phyloP scores from a whole-genome alignment of 2,329 filamentous ascomycete genomes.

The Didymella glomerata region DNA sequence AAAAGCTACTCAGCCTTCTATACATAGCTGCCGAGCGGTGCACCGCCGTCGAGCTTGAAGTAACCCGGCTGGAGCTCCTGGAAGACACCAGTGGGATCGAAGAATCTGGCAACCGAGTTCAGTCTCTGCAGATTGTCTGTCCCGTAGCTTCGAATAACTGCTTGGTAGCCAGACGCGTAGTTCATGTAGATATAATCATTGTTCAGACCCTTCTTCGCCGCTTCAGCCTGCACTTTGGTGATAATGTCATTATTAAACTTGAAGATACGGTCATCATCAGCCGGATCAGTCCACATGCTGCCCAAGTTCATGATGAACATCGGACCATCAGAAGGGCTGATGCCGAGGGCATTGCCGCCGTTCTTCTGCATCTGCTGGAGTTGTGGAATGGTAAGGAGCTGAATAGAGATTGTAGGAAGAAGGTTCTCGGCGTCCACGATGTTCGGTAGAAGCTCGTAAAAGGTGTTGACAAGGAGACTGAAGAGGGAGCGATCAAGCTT shows the following conservation, averaged over 20 bases:
- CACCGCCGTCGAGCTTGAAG: conserved; percentile 35
- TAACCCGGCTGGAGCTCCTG: conserved; percentile 33
- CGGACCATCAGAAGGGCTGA: conserved; percentile 32
- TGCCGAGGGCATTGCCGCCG: conserved; percentile 45
- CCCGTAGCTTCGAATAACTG: conserved; percentile 55
- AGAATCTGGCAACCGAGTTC: conserved; percentile 4
- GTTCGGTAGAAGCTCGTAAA: conserved; percentile 34
- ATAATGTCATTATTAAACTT: conserved; percentile 33
- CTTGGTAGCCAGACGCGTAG: conserved; percentile 56
- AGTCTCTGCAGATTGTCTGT: conserved; percentile 40
- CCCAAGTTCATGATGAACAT: conserved; percentile 34
- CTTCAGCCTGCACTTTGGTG: conserved; percentile 22
- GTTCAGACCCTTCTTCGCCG: conserved; percentile 21
- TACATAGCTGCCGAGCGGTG: conserved; percentile 24
- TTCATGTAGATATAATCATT: conserved; percentile 56
- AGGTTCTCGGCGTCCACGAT: conserved; percentile 29
- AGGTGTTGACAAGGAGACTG: conserved; percentile 29
- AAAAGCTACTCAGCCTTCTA: background rate
- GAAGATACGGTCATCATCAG: conserved; percentile 24
- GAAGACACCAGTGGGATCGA: conserved; percentile 32
- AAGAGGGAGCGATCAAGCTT: conserved; percentile 33
- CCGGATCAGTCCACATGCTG: background rate
- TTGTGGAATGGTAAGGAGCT: conserved; percentile 37
- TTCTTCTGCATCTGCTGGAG: conserved; percentile 39
- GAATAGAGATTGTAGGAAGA: conserved; percentile 35